Evolutionary conservation across 2,329 filamentous ascomycete genomes (phyloP), one percentile per base, ranked within the genome.

Genomic region (Ophiostoma perfectum): DNA sequence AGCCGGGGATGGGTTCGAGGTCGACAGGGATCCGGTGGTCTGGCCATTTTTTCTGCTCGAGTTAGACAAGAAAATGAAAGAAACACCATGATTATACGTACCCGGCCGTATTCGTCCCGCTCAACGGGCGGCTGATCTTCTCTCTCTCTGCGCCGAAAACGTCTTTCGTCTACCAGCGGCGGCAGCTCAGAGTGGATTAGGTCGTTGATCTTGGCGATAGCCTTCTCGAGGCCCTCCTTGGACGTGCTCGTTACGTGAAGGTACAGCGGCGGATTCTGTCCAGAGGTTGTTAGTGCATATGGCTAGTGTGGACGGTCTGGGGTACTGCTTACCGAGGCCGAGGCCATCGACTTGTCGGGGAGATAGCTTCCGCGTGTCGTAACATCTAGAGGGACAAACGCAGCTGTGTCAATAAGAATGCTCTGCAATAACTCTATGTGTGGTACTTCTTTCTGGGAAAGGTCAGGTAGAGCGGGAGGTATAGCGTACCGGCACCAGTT

Each of bases 311-410:
- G 11, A 5, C 7, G 4, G 55, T 6, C 39, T 38, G n/a, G 36
- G 36, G 18, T 36, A 27, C 12, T 11, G 16, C 68, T 55, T 85
- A 97, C 95, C 77, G 92, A 86, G 68, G 93, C 88, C 14, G 93
- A 97, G 45, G 95, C 93, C 93, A 99, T 95, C 82, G 86, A 93
- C 82, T 97, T 98, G 80, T 98, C 96, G 2, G 95, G 95, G 75
- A 95, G 96, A 78, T 98, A 99, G 77, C 89, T 94, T 81, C 95
- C 95, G 77, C 94, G 90, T 70, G 94, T 98, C 65, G 95, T 99
- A 84, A 99, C 92, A 93, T 99, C 95, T 98, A 93, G 80, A 81
- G 14, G 36, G 47, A 12, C 9, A 41, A 86, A n/a, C 60, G 27
- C 39, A 9, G 27, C 27, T 27, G 27, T 63, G 79, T 70, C 66